Evolutionary conservation across 495 filamentous ascomycete genomes (phyloP), one percentile per base, ranked within the genome.

Genomic region (Penicillium salamii): DNA sequence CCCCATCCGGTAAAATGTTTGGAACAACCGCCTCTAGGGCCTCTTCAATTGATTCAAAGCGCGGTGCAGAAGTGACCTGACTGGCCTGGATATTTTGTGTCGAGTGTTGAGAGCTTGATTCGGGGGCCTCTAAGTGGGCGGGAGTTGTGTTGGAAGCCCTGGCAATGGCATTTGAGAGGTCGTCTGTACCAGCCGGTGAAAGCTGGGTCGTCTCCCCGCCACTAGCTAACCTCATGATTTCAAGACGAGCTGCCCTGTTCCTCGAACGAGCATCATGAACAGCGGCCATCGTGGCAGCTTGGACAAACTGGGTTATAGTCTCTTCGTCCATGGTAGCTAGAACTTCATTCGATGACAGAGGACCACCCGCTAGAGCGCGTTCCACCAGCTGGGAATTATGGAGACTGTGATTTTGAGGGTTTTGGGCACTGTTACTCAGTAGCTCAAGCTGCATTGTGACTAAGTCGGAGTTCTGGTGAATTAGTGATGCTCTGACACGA

Each of bases 361-460:
- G 53, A 46, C 38, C 54, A 19, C 47, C 53, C 12, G 49, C n/a
- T 42, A 53, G 37, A 9, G 62, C 43, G 51, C 54, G 47, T 7
- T 8, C 23, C 3, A 8, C 23, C 8, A 42, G 20, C 37, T 61
- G 53, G 17, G 49, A 40, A n/a, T 38, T 48, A 18, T 26, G 29
- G 11, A 44, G 31, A 8, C 43, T 39, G 9, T 54, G 52, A 32
- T 50, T 49, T 33, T 63, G 63, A 3, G 52, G n/a, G 18, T 54
- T 65, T 23, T 56, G 71, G 40, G 58, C 71, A 3, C 57, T 71
- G 45, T 67, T 72, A 2, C 60, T 61, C 28, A 74, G 42, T 1
- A 77, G 52, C 37, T 74, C 72, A 18, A 77, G 45, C 39, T 77
- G 71, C 74, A 76, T 77, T 4, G 74, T 75, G 44, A 75, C 74